A percentile compares a stretch with the other conserved stretches of the same genome.
Evolutionary conservation across 192 early-diverging fungal genomes (phyloP).

Genomic region (Entomortierella beljakovae): DNA sequence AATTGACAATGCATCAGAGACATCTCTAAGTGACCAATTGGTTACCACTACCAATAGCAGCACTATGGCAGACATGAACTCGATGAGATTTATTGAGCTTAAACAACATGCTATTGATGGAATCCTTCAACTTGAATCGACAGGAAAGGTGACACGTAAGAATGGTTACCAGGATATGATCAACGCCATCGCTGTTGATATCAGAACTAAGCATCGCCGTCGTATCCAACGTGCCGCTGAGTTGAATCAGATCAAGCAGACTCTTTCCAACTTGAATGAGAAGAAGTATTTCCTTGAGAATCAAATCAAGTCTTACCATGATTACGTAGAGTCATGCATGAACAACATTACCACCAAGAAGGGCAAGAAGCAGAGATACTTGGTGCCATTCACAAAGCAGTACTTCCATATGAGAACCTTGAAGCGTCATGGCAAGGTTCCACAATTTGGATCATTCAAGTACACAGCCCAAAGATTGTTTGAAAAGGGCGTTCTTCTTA

Average conservation of each 20-base stretch:
- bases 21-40: constrained; percentile 16
- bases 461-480: constrained; percentile 94
- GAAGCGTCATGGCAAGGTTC: constrained; percentile 87
- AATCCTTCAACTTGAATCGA: constrained; percentile 85
- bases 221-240: constrained; percentile 82
- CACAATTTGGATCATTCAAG: constrained; percentile 98
- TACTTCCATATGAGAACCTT: constrained; percentile 94
- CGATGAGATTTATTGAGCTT: constrained; percentile 78
- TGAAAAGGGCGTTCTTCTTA: constrained; percentile 92
- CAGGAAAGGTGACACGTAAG: constrained; percentile 71
- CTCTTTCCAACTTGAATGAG: constrained; percentile 85
- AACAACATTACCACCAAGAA: constrained; percentile 82
- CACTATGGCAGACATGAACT: constrained; percentile 63
- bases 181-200: constrained; percentile 92
- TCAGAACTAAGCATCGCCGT: constrained; percentile 91
- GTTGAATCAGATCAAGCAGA: constrained; percentile 78
- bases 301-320: constrained; percentile 90
- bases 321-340: constrained; percentile 93
- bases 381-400: constrained; percentile 93
- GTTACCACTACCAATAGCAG: constrained; percentile 8
- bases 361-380: constrained; percentile 72
- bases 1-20: constrained; percentile 44
- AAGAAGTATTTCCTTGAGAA: constrained; percentile 87
- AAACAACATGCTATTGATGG: constrained; percentile 86
- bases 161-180: constrained; percentile 95